These are phyloP conservation scores for Cryoendolithus antarcticus DNA, from an alignment of 2,329 filamentous ascomycete genomes.

Conservation along the genomic window DNA sequence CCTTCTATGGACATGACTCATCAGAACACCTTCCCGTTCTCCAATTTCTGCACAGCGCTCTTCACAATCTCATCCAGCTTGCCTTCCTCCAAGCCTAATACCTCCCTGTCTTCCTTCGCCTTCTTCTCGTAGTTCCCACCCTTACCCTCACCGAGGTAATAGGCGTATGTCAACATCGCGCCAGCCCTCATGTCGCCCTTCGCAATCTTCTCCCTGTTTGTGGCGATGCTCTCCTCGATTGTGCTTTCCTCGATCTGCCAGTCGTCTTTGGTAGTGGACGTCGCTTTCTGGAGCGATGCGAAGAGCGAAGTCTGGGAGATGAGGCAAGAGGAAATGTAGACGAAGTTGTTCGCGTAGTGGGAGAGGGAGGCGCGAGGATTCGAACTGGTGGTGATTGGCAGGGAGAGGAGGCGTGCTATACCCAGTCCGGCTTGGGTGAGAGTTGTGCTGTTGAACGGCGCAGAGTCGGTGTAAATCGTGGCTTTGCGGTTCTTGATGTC, in stretches of 20 bases:
- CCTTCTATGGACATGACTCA: neutral
- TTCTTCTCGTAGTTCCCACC: conserved; percentile 16
- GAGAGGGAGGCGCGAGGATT: conserved; percentile 23
- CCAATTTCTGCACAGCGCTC: conserved; percentile 13
- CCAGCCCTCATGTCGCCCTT: conserved; percentile 30
- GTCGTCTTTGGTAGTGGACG: conserved; percentile 22
- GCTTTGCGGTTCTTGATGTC: conserved; percentile 11
- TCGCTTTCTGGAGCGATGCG: conserved; percentile 22
- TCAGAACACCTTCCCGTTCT: neutral
- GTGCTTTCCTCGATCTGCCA: conserved; percentile 21
- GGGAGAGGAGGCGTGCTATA: conserved; percentile 22
- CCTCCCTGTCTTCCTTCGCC: conserved; percentile 24
- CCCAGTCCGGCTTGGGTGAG: conserved; percentile 21
- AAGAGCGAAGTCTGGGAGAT: conserved; percentile 27
- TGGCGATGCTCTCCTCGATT: conserved; percentile 25
- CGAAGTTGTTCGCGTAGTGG: conserved; percentile 22
- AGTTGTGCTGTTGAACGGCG: conserved; percentile 23
- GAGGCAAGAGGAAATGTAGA: conserved; percentile 25
- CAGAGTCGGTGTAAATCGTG: conserved; percentile 22
- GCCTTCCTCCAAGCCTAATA: conserved; percentile 28
- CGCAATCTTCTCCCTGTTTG: conserved; percentile 29
- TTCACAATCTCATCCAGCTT: conserved; percentile 25
- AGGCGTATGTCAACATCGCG: conserved; percentile 9
- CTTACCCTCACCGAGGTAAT: conserved; percentile 12
- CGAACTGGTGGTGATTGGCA: conserved; percentile 15